A percentile compares a stretch with the other conserved stretches of the same genome.
Evolutionary conservation across 2,329 filamentous ascomycete genomes (phyloP).

Genomic region (Hymenoscyphus occultus): DNA sequence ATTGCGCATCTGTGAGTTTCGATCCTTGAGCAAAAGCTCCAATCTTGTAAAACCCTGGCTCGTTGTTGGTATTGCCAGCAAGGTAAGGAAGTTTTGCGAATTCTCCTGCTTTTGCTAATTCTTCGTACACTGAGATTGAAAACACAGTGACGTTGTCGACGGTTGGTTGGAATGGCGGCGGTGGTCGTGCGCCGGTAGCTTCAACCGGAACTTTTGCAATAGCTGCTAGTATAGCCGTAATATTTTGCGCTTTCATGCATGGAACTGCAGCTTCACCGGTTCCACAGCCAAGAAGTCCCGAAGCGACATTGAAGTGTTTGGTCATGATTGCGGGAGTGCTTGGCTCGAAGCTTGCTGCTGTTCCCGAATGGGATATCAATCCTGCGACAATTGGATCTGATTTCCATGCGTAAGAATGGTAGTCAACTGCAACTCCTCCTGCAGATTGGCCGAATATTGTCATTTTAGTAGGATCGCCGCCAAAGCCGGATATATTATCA

Average conservation of each 20-base stretch:
- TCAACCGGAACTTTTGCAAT: conserved; percentile 16
- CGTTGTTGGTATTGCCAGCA: conserved; percentile 30
- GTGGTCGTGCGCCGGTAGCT: conserved; percentile 14
- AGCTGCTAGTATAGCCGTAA: conserved; percentile 18
- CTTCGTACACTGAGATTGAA: conserved; percentile 10
- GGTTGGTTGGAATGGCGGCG: conserved; percentile 18
- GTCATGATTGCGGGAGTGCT: conserved; percentile 8
- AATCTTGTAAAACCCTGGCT: conserved; percentile 28
- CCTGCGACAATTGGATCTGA: conserved; percentile 29
- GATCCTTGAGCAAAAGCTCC: conserved; percentile 12
- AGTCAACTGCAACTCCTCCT: conserved; percentile 50
- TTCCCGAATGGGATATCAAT: conserved; percentile 28
- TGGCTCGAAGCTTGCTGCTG: not conserved
- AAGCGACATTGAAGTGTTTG: conserved; percentile 21
- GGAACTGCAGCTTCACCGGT: conserved; percentile 12
- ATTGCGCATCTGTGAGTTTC: not conserved
- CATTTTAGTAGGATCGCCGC: conserved; percentile 54
- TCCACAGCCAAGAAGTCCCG: conserved; percentile 23
- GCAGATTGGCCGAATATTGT: conserved; percentile 53
- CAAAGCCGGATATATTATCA: conserved; percentile 55
- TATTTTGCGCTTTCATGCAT: conserved; percentile 19
- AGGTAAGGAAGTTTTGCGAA: conserved; percentile 20
- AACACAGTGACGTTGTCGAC: conserved; percentile 21
- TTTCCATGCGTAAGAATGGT: conserved; percentile 25
- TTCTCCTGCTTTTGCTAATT: conserved; percentile 15